Base-by-base conservation (phyloP, 768 basidiomycete genomes). In the Boletus huronensis region DNA sequence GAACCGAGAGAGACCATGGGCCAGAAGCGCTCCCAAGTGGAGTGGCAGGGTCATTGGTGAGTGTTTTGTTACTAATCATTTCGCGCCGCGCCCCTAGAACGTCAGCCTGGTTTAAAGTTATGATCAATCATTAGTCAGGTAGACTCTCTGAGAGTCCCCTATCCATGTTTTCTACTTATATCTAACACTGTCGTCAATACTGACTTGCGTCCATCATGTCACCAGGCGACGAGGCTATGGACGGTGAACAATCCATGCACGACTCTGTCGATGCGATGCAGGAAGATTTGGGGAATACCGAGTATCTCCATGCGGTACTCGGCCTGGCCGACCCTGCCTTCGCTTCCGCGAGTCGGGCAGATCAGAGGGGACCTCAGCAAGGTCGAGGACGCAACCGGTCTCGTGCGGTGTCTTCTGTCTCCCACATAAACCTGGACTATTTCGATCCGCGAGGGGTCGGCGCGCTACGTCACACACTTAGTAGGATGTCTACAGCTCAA, bases 401-500 rank as follows among this genome's bases (percentile, higher is more conserved):
- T 32, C 53, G 52, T 9, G 40, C 58, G 0, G 16, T 5, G 3
- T 48, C 64, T 9, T 44, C 4, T n/a, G 29, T 55, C 14, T 77
- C 72, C 46, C 72, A 63, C 52, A 76, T 81, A 3, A 66, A 72
- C 25, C 53, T 81, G 19, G 79, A 77, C 43, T 76, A 75, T 58
- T 84, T 85, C 59, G 83, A 86, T 64, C 81, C 77, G 1, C 60
- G 61, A 19, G 84, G 83, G 9, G 76, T 82, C 34, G 57, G 47
- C 4, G 57, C 59, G 7, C 26, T 65, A 3, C 65, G 65, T 21
- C 62, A 38, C 5, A 57, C 59, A 1, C 21, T 65, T 52, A 64
- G 36, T 2, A 54, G 58, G 49, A 58, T 54, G 31, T 53, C 64
- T 10, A 58, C 57, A 2, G 53, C 53, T 21, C 55, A 29, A 5